Conservation (phyloP, 768 basidiomycete species). For the Daedaleopsis nitida region DNA sequence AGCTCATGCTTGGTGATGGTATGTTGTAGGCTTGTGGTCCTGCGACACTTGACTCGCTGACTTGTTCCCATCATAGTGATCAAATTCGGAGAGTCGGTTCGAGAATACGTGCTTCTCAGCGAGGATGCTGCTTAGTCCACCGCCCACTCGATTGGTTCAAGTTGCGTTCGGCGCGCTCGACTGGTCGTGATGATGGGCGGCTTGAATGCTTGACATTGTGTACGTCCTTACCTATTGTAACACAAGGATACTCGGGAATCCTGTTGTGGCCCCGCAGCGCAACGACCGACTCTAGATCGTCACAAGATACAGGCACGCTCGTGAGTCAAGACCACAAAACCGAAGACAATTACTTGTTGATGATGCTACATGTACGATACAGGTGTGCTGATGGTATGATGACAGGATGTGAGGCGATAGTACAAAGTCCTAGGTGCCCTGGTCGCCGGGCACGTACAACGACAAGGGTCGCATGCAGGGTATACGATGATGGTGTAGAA, state of each 20-base stretch:
- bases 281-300: background rate
- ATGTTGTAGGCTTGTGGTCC: constrained; percentile 27
- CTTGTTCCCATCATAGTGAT: constrained; percentile 53
- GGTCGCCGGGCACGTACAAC: background rate
- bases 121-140: constrained; percentile 55
- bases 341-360: background rate
- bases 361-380: background rate
- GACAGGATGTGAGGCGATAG: background rate
- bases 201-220: background rate
- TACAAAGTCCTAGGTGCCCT: constrained; percentile 3
- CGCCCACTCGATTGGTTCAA: background rate
- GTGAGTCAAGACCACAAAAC: no score
- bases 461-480: background rate
- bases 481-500: background rate
- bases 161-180: no score
- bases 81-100: constrained; percentile 79
- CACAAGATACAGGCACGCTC: no score
- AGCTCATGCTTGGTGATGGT: constrained; percentile 82
- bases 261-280: background rate
- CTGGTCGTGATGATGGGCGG: background rate
- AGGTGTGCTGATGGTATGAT: background rate
- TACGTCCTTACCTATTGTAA: constrained; percentile 12
- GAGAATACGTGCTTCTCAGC: constrained; percentile 85
- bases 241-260: background rate
- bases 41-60: constrained; percentile 7